Evolutionary conservation across 129 eudicot genomes (phyloP).

Genomic region (Centella asiatica): DNA sequence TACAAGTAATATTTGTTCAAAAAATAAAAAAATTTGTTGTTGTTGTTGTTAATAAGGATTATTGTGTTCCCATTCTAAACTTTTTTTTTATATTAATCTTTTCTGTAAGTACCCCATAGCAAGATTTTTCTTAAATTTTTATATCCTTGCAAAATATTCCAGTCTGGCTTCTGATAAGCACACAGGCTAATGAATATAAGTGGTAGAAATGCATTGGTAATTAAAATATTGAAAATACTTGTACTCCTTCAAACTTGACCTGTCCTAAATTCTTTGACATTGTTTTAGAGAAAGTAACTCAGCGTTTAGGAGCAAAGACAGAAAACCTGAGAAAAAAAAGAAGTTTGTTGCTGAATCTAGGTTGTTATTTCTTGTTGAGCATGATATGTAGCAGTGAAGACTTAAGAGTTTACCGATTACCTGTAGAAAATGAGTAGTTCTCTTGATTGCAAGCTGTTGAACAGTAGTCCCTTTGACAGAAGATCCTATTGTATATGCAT

Average conservation of each 20-base stretch:
- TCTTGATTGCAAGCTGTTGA: constrained; percentile 52
- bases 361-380: not conserved
- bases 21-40: too few species aligned
- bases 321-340: too few species aligned
- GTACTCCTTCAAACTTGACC: not conserved
- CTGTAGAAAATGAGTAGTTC: constrained; percentile 49
- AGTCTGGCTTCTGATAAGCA: too few species aligned
- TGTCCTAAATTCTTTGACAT: not conserved
- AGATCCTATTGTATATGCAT: constrained; percentile 60
- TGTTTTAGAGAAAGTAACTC: too few species aligned
- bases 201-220: not conserved
- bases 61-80: too few species aligned
- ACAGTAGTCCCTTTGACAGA: constrained; percentile 32
- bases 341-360: not conserved
- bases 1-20: too few species aligned
- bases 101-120: too few species aligned
- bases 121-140: too few species aligned
- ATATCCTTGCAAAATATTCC: too few species aligned
- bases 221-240: not conserved
- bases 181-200: not conserved
- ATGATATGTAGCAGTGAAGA: not conserved
- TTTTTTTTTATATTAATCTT: too few species aligned
- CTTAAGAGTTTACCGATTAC: constrained; percentile 28
- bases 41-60: too few species aligned
- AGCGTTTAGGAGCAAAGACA: too few species aligned